Conservation (phyloP, 345 rosid species). For the Salix suchowensis region DNA sequence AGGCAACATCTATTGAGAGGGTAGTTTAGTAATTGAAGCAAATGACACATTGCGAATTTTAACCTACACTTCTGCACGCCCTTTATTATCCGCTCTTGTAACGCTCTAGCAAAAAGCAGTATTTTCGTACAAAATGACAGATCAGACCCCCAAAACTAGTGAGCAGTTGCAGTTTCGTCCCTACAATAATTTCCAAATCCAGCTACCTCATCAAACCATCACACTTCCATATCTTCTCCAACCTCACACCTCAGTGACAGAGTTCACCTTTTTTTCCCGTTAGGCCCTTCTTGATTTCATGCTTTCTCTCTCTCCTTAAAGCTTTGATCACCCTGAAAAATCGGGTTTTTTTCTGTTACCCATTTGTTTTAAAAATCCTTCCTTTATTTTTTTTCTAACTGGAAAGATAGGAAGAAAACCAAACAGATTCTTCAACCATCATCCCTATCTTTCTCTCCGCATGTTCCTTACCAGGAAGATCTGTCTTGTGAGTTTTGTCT, state of each 20-base stretch:
- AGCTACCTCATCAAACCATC: neutral
- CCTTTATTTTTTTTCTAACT: neutral
- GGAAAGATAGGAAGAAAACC: neutral
- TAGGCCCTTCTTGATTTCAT: conserved; percentile 8
- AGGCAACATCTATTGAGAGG: too few species aligned
- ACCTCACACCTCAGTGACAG: neutral
- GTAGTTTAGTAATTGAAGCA: too few species aligned
- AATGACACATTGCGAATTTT: too few species aligned
- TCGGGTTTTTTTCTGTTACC: conserved; percentile 3
- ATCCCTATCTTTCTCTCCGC: neutral
- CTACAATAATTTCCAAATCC: neutral
- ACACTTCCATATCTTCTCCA: neutral
- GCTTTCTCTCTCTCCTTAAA: neutral
- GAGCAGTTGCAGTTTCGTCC: neutral
- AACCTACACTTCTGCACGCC: too few species aligned
- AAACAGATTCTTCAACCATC: neutral
- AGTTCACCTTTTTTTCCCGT: conserved; percentile 6
- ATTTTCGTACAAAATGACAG: neutral
- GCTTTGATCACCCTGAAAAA: neutral
- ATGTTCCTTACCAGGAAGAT: conserved; percentile 1
- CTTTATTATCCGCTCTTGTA: neutral
- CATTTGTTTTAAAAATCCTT: neutral
- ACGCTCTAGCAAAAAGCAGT: neutral
- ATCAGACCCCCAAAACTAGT: neutral
- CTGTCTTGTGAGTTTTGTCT: conserved; percentile 15